Conservation (phyloP, 1,139 yeast species). For the Yamadazyma dushanensis region DNA sequence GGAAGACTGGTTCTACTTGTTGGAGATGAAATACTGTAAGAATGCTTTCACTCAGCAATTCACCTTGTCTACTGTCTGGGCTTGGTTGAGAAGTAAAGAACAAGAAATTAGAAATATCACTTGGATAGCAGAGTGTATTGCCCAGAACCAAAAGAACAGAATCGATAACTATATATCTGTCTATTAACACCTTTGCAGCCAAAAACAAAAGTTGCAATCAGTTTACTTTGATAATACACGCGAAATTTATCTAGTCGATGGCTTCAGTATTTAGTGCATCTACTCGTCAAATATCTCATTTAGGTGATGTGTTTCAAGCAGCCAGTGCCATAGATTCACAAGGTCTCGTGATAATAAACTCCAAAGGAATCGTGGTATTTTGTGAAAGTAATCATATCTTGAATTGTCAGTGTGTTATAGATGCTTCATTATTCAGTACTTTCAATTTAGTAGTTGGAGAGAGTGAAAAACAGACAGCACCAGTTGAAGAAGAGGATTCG, state of each 20-base stretch:
- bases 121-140: slow-evolving; percentile 98
- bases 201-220: not conserved
- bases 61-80: slow-evolving; percentile 88
- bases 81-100: slow-evolving; percentile 93
- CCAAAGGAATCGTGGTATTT: slow-evolving; percentile 34
- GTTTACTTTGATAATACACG: not conserved
- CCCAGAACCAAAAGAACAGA: slow-evolving; percentile 82
- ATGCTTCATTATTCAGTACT: slow-evolving; percentile 35
- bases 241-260: not conserved
- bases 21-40: slow-evolving; percentile 89
- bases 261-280: slow-evolving; percentile 25
- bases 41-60: slow-evolving; percentile 97
- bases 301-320: slow-evolving; percentile 39
- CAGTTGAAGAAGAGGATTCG: not conserved
- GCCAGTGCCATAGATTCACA: slow-evolving; percentile 33
- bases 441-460: slow-evolving; percentile 23
- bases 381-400: slow-evolving; percentile 40
- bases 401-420: slow-evolving; percentile 37
- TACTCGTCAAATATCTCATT: slow-evolving; percentile 39
- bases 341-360: slow-evolving; percentile 36
- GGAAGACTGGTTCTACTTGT: slow-evolving; percentile 90
- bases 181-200: slow-evolving; percentile 24
- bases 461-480: not conserved
- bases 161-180: slow-evolving; percentile 77
- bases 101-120: slow-evolving; percentile 96